These are phyloP conservation scores for Mycena galopus DNA, from an alignment of 768 basidiomycete species.

Conservation along the genomic window DNA sequence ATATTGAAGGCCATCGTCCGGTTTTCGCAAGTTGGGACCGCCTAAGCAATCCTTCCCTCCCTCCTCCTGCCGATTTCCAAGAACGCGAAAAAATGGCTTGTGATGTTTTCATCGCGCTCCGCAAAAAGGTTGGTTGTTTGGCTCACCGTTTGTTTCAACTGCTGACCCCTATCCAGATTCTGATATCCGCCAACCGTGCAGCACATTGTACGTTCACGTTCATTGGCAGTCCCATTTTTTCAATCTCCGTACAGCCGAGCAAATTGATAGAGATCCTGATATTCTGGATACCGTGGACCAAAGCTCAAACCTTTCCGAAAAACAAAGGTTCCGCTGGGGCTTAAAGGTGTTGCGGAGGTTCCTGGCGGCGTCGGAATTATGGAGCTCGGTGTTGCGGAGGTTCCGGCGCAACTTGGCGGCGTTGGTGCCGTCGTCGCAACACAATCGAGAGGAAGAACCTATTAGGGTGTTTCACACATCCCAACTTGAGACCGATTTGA, in stretches of 20 bases:
- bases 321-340: too few relatives aligned
- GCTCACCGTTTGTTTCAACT: background rate
- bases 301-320: background rate
- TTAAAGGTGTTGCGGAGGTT: too few relatives aligned
- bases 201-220: background rate
- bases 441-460: background rate
- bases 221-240: background rate
- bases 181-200: background rate
- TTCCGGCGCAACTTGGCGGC: background rate
- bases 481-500: too few relatives aligned
- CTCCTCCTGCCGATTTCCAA: too few relatives aligned
- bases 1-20: too few relatives aligned
- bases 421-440: background rate
- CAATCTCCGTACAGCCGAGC: background rate
- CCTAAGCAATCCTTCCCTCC: too few relatives aligned
- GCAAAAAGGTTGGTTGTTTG: background rate
- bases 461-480: too few relatives aligned
- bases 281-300: background rate
- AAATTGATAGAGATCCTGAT: background rate
- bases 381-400: too few relatives aligned
- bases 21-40: too few relatives aligned
- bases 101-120: constrained; percentile 6
- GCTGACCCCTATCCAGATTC: background rate
- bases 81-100: background rate
- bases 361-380: too few relatives aligned